Conservation (phyloP, 2,329 filamentous ascomycete species). For the Aspergillus ochraceoroseus region DNA sequence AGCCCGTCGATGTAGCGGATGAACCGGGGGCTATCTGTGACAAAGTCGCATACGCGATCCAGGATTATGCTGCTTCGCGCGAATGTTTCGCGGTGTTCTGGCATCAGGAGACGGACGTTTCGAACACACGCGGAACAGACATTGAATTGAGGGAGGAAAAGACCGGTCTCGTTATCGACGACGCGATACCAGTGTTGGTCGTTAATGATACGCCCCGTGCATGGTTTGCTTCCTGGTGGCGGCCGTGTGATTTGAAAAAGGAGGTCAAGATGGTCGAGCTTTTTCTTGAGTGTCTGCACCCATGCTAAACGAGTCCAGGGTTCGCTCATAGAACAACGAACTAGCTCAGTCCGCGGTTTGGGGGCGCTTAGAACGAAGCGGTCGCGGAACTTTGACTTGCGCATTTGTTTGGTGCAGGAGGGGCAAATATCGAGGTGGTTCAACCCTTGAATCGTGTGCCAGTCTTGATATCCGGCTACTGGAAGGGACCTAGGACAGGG, state of each 20-base stretch:
- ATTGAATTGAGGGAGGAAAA: conserved; percentile 64
- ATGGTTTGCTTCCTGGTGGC: conserved; percentile 50
- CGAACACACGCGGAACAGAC: conserved; percentile 70
- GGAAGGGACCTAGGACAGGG: conserved; percentile 64
- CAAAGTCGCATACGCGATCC: conserved; percentile 63
- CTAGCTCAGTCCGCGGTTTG: conserved; percentile 53
- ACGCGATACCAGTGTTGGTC: conserved; percentile 70
- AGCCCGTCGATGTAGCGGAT: conserved; percentile 54
- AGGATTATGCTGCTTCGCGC: conserved; percentile 43
- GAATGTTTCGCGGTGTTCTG: conserved; percentile 65
- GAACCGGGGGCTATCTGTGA: conserved; percentile 56
- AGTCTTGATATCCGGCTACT: conserved; percentile 64
- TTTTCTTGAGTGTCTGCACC: conserved; percentile 69
- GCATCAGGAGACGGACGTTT: conserved; percentile 68
- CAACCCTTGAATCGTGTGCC: conserved; percentile 69
- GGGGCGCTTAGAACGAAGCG: conserved; percentile 60
- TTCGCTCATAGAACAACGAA: conserved; percentile 73
- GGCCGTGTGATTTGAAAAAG: conserved; percentile 65
- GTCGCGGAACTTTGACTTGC: conserved; percentile 63
- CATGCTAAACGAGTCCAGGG: conserved; percentile 83
- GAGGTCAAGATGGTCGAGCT: conserved; percentile 60
- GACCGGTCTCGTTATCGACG: conserved; percentile 60
- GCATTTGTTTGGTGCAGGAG: conserved; percentile 67
- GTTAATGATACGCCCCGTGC: conserved; percentile 56
- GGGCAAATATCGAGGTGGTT: conserved; percentile 76